Percentiles rank a stretch among this genome's conserved stretches.
These are phyloP conservation scores for Aspergillus cavernicola DNA, from an alignment of 495 filamentous ascomycete genomes.

Conservation along the genomic window DNA sequence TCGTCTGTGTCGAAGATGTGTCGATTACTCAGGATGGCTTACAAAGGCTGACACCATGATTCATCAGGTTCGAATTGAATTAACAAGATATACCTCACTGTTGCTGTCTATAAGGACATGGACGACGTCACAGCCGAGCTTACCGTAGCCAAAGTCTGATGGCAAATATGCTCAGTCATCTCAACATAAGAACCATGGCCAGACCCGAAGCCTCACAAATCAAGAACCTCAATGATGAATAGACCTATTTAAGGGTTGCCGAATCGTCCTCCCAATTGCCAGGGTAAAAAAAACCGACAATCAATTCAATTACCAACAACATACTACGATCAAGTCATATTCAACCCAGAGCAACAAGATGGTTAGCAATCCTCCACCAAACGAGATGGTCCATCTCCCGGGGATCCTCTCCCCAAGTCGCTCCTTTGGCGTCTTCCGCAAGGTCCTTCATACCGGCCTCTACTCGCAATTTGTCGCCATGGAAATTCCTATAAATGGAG, in stretches of 20 bases:
- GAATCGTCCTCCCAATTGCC: not conserved
- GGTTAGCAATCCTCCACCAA: slow-evolving; percentile 39
- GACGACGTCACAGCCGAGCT: slow-evolving; percentile 2
- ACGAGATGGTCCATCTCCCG: slow-evolving; percentile 58
- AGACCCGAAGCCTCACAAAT: not conserved
- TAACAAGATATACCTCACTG: too few species aligned
- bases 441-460: slow-evolving; percentile 58
- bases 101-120: too few species aligned
- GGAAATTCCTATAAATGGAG: slow-evolving; percentile 59
- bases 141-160: not conserved
- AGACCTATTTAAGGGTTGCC: not conserved
- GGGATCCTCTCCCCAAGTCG: slow-evolving; percentile 49
- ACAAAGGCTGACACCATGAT: not conserved
- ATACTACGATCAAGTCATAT: not conserved
- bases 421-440: slow-evolving; percentile 54
- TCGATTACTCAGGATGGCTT: not conserved
- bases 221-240: not conserved
- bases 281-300: not conserved
- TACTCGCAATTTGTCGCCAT: slow-evolving; percentile 62
- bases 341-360: slow-evolving; percentile 17
- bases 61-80: too few species aligned
- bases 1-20: not conserved
- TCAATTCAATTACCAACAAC: not conserved
- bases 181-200: slow-evolving; percentile 3
- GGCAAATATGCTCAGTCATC: slow-evolving; percentile 2